Evolutionary conservation across 2,329 filamentous ascomycete genomes (phyloP).

Genomic region (Lasiodiplodia sp.): DNA sequence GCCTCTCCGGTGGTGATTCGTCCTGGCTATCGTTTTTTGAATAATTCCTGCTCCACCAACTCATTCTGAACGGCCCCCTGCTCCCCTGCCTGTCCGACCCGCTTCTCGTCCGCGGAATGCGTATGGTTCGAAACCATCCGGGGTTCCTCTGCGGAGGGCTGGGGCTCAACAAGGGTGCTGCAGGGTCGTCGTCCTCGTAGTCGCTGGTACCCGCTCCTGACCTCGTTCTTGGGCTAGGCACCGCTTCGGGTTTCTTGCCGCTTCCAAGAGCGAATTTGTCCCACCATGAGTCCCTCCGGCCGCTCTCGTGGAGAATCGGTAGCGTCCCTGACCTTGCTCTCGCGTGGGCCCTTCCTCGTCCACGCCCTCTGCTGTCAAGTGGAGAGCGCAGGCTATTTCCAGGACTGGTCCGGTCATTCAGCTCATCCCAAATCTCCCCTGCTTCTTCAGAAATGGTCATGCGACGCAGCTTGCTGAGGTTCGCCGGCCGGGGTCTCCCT

Average conservation of each 20-base stretch:
- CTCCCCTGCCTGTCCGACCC: not conserved
- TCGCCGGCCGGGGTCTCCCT: not conserved
- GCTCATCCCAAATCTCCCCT: conserved; percentile 85
- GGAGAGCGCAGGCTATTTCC: conserved; percentile 8
- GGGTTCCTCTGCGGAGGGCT: conserved; percentile 19
- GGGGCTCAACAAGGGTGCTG: conserved; percentile 19
- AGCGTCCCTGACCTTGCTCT: conserved; percentile 20
- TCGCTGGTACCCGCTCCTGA: conserved; percentile 10
- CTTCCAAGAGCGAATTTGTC: not conserved
- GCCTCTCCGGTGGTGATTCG: not conserved
- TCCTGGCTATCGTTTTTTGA: conserved; percentile 10
- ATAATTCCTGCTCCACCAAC: conserved; percentile 21
- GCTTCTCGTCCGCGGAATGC: conserved; percentile 2
- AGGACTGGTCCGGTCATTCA: conserved; percentile 69
- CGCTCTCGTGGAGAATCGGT: not conserved
- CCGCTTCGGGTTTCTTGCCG: conserved; percentile 1
- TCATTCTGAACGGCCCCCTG: conserved; percentile 29
- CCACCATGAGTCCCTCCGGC: conserved; percentile 24
- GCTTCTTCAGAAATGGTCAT: conserved; percentile 69
- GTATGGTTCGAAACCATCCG: conserved; percentile 19
- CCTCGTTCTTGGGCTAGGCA: not conserved
- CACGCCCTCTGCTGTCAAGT: conserved; percentile 19
- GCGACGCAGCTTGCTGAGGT: conserved; percentile 39
- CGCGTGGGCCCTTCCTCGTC: conserved; percentile 10
- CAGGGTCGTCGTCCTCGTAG: conserved; percentile 26